Evolutionary conservation across 2,329 filamentous ascomycete genomes (phyloP).

Genomic region (Fusarium sp.): DNA sequence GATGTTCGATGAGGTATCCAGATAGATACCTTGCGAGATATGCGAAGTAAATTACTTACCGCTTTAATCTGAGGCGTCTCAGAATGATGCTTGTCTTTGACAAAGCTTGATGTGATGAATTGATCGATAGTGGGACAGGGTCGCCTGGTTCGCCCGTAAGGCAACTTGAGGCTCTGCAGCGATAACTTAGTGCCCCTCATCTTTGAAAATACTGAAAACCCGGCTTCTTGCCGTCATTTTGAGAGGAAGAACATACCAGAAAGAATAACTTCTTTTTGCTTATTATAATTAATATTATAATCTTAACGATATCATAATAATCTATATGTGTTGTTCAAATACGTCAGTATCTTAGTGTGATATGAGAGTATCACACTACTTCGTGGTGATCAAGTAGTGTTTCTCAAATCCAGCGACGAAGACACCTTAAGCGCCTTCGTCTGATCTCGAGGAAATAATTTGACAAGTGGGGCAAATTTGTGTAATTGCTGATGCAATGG

Average conservation of each 20-base stretch:
- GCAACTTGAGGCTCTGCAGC: constrained; percentile 16
- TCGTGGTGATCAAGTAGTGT: neutral
- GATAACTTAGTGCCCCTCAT: constrained; percentile 1
- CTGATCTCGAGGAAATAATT: too few relatives aligned
- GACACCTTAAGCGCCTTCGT: too few relatives aligned
- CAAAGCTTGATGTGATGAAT: neutral
- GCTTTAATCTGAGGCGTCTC: neutral
- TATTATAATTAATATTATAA: neutral
- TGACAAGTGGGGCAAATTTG: too few relatives aligned
- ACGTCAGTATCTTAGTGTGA: neutral
- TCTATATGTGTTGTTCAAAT: neutral
- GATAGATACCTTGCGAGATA: neutral
- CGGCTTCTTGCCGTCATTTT: neutral
- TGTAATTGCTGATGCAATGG: too few relatives aligned
- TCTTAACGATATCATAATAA: neutral
- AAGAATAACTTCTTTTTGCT: neutral
- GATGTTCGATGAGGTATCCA: neutral
- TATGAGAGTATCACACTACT: neutral
- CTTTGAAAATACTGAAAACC: neutral
- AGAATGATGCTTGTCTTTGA: neutral
- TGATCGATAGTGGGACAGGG: neutral
- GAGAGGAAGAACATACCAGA: neutral
- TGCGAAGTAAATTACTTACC: neutral
- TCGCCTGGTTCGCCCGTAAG: constrained; percentile 11
- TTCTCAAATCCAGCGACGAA: neutral